A percentile compares a stretch with the other conserved stretches of the same genome.
These are phyloP conservation scores for Phytophthora aleatoria DNA, from an alignment of 352 stramenopile genomes.

Conservation along the genomic window DNA sequence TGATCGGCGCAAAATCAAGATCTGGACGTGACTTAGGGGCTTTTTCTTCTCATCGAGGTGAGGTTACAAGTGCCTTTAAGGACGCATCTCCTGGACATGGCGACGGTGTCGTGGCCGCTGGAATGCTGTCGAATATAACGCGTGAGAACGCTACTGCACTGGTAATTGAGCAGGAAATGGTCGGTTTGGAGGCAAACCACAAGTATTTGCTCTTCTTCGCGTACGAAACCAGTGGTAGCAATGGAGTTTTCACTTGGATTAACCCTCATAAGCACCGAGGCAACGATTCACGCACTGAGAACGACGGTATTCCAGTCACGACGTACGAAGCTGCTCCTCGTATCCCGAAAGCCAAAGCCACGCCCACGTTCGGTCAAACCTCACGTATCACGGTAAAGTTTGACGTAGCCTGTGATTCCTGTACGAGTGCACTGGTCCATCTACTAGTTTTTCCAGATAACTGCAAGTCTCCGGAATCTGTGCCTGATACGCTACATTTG, in stretches of 20 bases:
- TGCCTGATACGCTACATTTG: slow-evolving; percentile 26
- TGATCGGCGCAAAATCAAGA: slow-evolving; percentile 57
- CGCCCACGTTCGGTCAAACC: slow-evolving; percentile 61
- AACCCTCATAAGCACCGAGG: slow-evolving; percentile 64
- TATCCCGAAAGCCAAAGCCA: slow-evolving; percentile 45
- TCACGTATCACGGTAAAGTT: slow-evolving; percentile 59
- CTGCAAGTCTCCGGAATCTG: slow-evolving; percentile 34
- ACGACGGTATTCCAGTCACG: slow-evolving; percentile 52
- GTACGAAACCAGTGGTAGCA: slow-evolving; percentile 68
- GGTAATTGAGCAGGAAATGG: slow-evolving; percentile 41
- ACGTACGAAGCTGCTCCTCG: slow-evolving; percentile 59
- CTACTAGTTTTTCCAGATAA: slow-evolving; percentile 46
- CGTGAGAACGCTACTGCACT: slow-evolving; percentile 59
- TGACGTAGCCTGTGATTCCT: slow-evolving; percentile 59
- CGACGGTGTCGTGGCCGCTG: slow-evolving; percentile 47
- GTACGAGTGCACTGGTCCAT: slow-evolving; percentile 54
- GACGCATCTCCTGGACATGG: slow-evolving; percentile 25
- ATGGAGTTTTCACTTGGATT: slow-evolving; percentile 70
- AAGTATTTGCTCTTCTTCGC: slow-evolving; percentile 76
- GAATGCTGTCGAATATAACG: slow-evolving; percentile 41
- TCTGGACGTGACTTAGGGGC: slow-evolving; percentile 17
- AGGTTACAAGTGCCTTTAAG: slow-evolving; percentile 30
- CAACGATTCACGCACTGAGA: slow-evolving; percentile 47
- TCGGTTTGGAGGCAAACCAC: slow-evolving; percentile 47
- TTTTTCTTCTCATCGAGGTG: slow-evolving; percentile 25